Percentiles rank a stretch among this genome's conserved stretches.
Evolutionary conservation across 2,329 filamentous ascomycete genomes (phyloP).

Genomic region (Xylaria sp.): DNA sequence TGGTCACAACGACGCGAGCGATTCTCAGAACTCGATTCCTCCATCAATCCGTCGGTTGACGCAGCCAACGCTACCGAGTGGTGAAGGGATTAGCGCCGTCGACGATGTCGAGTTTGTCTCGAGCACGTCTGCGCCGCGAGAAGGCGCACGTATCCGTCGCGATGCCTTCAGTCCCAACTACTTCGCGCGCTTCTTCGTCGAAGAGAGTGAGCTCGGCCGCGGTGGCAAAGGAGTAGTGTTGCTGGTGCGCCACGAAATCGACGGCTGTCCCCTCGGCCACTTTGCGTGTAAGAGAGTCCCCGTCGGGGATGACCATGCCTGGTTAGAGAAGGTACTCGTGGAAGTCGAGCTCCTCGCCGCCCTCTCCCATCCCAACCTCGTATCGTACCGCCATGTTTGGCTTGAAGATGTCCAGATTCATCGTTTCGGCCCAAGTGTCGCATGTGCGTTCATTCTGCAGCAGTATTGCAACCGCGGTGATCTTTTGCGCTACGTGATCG

Average conservation of each 20-base stretch:
- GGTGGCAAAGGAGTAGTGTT: slow-evolving; percentile 94
- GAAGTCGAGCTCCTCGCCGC: slow-evolving; percentile 91
- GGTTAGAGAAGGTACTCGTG: slow-evolving; percentile 88
- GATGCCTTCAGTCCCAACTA: slow-evolving; percentile 89
- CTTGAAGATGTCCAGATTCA: slow-evolving; percentile 81
- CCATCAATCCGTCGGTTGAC: slow-evolving; percentile 52
- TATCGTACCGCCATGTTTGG: slow-evolving; percentile 97
- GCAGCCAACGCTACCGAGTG: slow-evolving; percentile 38
- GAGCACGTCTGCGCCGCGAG: slow-evolving; percentile 46
- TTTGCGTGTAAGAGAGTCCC: slow-evolving; percentile 97
- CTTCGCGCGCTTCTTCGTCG: slow-evolving; percentile 87
- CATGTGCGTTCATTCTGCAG: slow-evolving; percentile 93
- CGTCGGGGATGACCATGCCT: slow-evolving; percentile 87
- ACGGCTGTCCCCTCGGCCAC: slow-evolving; percentile 79
- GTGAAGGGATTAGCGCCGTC: slow-evolving; percentile 25
- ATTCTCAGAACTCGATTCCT: slow-evolving; percentile 38
- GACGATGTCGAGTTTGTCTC: slow-evolving; percentile 47
- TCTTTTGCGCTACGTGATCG: slow-evolving; percentile 79
- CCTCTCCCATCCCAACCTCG: slow-evolving; percentile 88
- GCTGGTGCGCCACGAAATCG: slow-evolving; percentile 87
- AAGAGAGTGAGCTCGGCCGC: slow-evolving; percentile 77
- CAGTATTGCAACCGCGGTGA: slow-evolving; percentile 97
- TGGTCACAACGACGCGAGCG: slow-evolving; percentile 38
- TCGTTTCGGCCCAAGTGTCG: slow-evolving; percentile 83
- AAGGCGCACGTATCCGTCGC: slow-evolving; percentile 68